Base-by-base conservation (phyloP, 1,284 basidiomycete genomes). In the Tilletiaria anomala region DNA sequence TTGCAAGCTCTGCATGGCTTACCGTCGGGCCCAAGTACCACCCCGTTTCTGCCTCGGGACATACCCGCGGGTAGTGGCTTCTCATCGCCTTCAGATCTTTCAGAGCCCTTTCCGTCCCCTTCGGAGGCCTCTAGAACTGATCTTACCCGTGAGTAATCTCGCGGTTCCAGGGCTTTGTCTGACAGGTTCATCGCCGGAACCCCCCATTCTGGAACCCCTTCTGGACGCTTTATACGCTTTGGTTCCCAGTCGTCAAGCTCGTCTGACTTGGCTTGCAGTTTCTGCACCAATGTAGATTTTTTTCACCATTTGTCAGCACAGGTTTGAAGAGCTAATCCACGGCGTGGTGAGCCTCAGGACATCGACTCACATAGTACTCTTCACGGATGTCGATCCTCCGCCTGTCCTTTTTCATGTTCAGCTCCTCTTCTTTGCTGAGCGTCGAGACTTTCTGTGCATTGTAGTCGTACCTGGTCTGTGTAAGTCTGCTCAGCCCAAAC, bases 131-230 rank as follows among this genome's bases (percentile, higher is more conserved):
- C n/a, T n/a, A n/a, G n/a, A n/a, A n/a, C n/a, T n/a, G n/a, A n/a
- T n/a, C n/a, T n/a, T n/a, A n/a, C n/a, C n/a, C n/a, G n/a, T n/a
- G n/a, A n/a, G n/a, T n/a, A n/a, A n/a, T n/a, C n/a, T n/a, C n/a
- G n/a, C n/a, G n/a, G n/a, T n/a, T n/a, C n/a, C n/a, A n/a, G n/a
- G n/a, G n/a, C n/a, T n/a, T n/a, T n/a, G n/a, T n/a, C n/a, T n/a
- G n/a, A n/a, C n/a, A n/a, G n/a, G n/a, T n/a, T n/a, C n/a, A n/a
- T n/a, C n/a, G n/a, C n/a, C n/a, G n/a, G n/a, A n/a, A n/a, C n/a
- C n/a, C 84, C 87, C 86, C 85, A 89, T 58, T 89, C 85, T n/a
- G n/a, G n/a, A n/a, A n/a, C n/a, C n/a, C n/a, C 86, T 26, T 77
- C 76, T 1, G 87, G 88, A 34, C 88, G 73, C 23, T 76, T 74